Percentiles rank a stretch among this genome's conserved stretches.
Conservation (phyloP, 2,329 filamentous ascomycete genomes). For the Phaeophleospora eucalypticola region DNA sequence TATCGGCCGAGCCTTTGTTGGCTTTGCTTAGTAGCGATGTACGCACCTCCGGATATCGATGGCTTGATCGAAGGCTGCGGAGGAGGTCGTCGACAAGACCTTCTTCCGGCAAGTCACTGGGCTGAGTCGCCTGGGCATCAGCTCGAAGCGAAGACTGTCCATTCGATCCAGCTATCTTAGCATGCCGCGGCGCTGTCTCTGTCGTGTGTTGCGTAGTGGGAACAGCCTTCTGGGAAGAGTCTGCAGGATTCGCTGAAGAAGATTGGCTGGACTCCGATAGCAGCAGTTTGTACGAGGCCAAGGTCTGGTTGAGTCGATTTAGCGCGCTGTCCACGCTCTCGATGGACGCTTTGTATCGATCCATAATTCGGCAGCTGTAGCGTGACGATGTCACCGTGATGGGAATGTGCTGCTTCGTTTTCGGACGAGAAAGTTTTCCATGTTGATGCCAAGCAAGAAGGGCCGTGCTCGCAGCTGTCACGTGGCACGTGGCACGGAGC, state of each 20-base stretch:
- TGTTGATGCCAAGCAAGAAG: slow-evolving; percentile 1
- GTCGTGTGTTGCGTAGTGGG: too few species aligned
- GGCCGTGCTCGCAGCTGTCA: too few species aligned
- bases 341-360: slow-evolving; percentile 28
- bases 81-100: slow-evolving; percentile 3
- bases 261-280: slow-evolving; percentile 6
- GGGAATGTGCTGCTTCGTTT: neutral
- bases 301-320: slow-evolving; percentile 29
- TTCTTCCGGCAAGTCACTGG: neutral
- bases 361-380: slow-evolving; percentile 17
- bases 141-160: too few species aligned
- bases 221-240: too few species aligned
- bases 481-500: too few species aligned
- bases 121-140: too few species aligned
- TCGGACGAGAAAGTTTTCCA: slow-evolving; percentile 2
- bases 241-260: neutral
- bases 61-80: slow-evolving; percentile 10
- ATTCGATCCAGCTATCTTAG: too few species aligned
- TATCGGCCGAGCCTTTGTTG: neutral
- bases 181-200: too few species aligned
- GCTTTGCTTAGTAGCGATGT: neutral
- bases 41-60: slow-evolving; percentile 21
- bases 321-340: slow-evolving; percentile 30
- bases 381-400: neutral
- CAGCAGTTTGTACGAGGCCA: slow-evolving; percentile 28